Conservation (phyloP, 345 rosid species). For the Mercurialis annua region DNA sequence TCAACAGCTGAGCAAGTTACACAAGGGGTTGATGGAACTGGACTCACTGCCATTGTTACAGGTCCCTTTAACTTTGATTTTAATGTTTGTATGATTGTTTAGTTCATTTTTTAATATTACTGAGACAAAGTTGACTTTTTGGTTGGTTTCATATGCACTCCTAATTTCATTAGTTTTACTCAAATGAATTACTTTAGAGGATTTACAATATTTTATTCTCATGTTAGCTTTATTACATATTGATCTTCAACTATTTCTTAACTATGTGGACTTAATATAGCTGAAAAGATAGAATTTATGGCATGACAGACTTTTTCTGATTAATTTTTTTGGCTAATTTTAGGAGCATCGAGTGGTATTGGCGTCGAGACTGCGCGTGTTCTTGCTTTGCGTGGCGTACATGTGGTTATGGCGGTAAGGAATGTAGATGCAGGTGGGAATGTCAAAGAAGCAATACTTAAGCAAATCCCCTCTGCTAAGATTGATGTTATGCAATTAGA, state of each 20-base stretch:
- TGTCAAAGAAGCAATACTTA: slow-evolving; percentile 34
- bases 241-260: too few relatives aligned
- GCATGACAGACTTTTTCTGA: not conserved
- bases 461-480: slow-evolving; percentile 21
- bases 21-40: slow-evolving; percentile 43
- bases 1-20: slow-evolving; percentile 50
- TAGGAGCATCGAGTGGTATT: slow-evolving; percentile 44
- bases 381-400: slow-evolving; percentile 29
- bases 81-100: not conserved
- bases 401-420: slow-evolving; percentile 33
- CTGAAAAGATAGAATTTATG: not conserved
- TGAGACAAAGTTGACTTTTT: not conserved
- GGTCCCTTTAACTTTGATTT: slow-evolving; percentile 21
- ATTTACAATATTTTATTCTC: too few relatives aligned
- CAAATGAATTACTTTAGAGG: not conserved
- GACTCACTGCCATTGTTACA: slow-evolving; percentile 47
- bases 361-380: slow-evolving; percentile 41
- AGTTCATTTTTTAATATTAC: too few relatives aligned
- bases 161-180: not conserved
- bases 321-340: not conserved
- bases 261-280: not conserved
- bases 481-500: slow-evolving; percentile 40
- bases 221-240: too few relatives aligned
- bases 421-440: slow-evolving; percentile 32
- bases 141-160: not conserved